Base-by-base conservation (phyloP, 768 basidiomycete genomes). In the Xerocomellus dryophilus region DNA sequence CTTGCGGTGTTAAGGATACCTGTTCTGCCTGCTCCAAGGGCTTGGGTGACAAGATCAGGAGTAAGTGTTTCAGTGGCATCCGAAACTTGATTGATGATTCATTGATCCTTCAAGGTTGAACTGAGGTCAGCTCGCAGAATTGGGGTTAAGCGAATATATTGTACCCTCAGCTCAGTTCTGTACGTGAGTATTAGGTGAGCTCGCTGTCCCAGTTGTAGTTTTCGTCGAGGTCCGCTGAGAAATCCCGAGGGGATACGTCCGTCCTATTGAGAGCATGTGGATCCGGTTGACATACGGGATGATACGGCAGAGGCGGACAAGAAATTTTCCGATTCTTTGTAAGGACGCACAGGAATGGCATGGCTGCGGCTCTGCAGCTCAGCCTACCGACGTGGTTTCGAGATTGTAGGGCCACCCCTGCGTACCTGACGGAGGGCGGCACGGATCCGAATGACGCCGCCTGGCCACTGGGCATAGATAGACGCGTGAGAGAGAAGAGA, bases 191-290 rank as follows among this genome's bases (percentile, higher is more conserved):
- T 44, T 23, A 38, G 25, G 20, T 34, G 20, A 57, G 32, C 21
- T 29, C 29, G 9, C 29, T 9, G 29, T 29, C 29, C 29, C 32
- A 32, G 8, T 27, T 18, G 21, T 15, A 7, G 46, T 38, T 36
- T 39, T 42, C 18, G 15, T 43, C 20, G 32, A 39, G 39, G 38
- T 1, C 9, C 21, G 49, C 44, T 65, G 64, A 47, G 63, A 66
- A 66, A 42, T 38, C 54, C 14, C 61, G 64, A 63, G 61, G 63
- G 47, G 47, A 59, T 64, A 51, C n/a, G 17, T 18, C 18, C 35
- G 41, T 20, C 23, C 10, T 21, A 38, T 39, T 8, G 35, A 3
- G n/a, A 14, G 15, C 9, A 34, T 12, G 21, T 21, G 15, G 18
- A 54, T 40, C 41, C 41, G 34, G 20, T 29, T 47, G 52, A 35